A percentile compares a stretch with the other conserved stretches of the same genome.
phyloP scores from a whole-genome alignment of 352 stramenopile species.

The Phytophthora parvispora region DNA sequence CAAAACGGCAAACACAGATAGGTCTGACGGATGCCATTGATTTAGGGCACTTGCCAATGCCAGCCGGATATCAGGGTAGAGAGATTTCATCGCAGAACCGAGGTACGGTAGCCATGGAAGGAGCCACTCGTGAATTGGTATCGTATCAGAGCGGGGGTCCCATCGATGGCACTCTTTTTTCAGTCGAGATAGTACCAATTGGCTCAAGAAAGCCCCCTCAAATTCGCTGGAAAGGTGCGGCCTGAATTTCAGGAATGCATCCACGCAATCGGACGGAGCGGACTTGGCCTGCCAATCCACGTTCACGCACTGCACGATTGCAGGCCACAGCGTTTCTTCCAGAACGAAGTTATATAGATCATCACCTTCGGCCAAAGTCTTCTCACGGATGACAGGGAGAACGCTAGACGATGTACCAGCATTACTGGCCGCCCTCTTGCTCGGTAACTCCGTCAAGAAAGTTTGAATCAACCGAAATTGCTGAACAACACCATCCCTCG shows the following conservation, averaged over 20 bases:
- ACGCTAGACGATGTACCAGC: conserved; percentile 31
- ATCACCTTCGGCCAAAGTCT: conserved; percentile 59
- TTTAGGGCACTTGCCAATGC: conserved; percentile 69
- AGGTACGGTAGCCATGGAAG: conserved; percentile 72
- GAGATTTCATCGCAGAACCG: conserved; percentile 46
- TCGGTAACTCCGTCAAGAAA: conserved; percentile 67
- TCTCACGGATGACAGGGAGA: conserved; percentile 78
- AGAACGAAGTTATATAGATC: conserved; percentile 86
- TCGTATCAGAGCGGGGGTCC: conserved; percentile 54
- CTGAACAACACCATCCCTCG: conserved; percentile 34
- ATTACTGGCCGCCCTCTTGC: conserved; percentile 6
- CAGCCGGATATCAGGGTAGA: conserved; percentile 83
- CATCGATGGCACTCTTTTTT: conserved; percentile 79
- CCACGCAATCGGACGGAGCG: conserved; percentile 46
- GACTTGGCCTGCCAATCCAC: conserved; percentile 67
- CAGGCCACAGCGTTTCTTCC: conserved; percentile 81
- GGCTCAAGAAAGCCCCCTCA: conserved; percentile 59
- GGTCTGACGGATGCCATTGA: conserved; percentile 86
- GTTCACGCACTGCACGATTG: conserved; percentile 73
- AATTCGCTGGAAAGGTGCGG: conserved; percentile 65
- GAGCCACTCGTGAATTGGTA: conserved; percentile 84
- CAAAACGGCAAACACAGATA: conserved; percentile 69
- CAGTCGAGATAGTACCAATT: conserved; percentile 76
- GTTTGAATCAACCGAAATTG: conserved; percentile 69
- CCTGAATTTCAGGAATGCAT: conserved; percentile 57